Evolutionary conservation across 495 filamentous ascomycete genomes (phyloP), one percentile per base, ranked within the genome.

Genomic region (Endocarpon pusillum): DNA sequence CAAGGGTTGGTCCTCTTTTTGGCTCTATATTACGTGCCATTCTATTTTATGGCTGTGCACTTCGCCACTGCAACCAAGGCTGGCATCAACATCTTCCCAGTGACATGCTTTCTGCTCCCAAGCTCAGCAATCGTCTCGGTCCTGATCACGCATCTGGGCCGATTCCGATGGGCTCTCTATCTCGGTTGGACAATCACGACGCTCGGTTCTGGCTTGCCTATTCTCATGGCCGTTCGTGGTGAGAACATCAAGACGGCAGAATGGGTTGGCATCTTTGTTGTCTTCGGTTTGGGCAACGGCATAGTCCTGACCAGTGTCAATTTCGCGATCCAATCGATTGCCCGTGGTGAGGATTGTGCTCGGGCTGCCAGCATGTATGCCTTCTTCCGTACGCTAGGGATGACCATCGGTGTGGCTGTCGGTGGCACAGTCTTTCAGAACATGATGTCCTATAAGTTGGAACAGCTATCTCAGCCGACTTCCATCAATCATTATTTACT

Each of bases 321-420:
- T 27, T 58, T 71, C 19, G 59, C 58, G 11, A 51, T 62, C 3
- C 73, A 76, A 48, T 67, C 68, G 1, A 47, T 62, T 18, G 55
- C 64, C 33, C 35, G 50, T 3, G 45, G 46, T 7, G 51, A 58
- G 8, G 60, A 70, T 21, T 57, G 61, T 15, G 64, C 63, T 1
- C 56, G 58, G 15, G 71, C 69, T 0, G 61, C 61, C 0, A 59
- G 60, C 30, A 66, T 73, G 60, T 75, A 71, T 45, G 62, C 61
- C 7, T 76, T 77, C 41, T 49, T 62, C 37, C 64, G 71, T 0
- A 56, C 61, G 0, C 47, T 73, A 21, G 35, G 35, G 1, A 20
- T 31, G 24, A 21, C 28, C n/a, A 23, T 37, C 15, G 35, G 23
- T 12, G 23, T 37, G 6, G 26, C 35, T 17, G 31, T 37, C 10